phyloP scores from a whole-genome alignment of 116 monocot species.

The Phalaenopsis hybrid region DNA sequence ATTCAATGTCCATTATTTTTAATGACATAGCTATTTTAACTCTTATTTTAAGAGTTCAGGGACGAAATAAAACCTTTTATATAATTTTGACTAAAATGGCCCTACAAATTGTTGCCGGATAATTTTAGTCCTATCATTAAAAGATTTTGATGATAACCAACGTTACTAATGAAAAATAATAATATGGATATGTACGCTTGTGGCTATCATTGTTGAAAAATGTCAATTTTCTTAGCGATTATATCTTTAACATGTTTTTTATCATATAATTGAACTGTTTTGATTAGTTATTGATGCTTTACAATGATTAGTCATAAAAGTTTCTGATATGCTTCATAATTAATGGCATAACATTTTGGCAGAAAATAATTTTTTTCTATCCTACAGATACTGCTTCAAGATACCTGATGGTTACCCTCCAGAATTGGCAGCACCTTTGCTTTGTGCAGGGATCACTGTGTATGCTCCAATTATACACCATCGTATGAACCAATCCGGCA shows the following conservation, averaged over 20 bases:
- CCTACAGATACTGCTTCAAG: conserved; percentile 60
- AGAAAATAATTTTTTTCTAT: not conserved
- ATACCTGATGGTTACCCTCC: conserved; percentile 80
- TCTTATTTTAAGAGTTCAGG: too few relatives aligned
- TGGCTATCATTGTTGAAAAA: too few relatives aligned
- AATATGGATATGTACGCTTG: too few relatives aligned
- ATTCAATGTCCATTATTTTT: too few relatives aligned
- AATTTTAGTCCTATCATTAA: not conserved
- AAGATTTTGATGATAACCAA: not conserved
- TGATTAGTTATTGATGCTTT: not conserved
- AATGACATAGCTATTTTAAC: too few relatives aligned
- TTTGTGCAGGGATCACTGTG: conserved; percentile 90
- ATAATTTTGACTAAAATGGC: too few relatives aligned
- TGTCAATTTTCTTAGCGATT: too few relatives aligned
- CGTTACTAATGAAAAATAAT: too few relatives aligned
- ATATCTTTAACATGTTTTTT: too few relatives aligned
- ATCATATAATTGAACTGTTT: too few relatives aligned
- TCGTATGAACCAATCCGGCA: conserved; percentile 89
- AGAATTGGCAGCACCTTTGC: conserved; percentile 45
- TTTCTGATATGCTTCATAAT: not conserved
- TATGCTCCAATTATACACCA: conserved; percentile 82
- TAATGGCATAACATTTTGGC: not conserved
- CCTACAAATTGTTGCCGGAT: too few relatives aligned
- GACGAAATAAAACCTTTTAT: too few relatives aligned
- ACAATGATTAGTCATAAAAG: not conserved